Evolutionary conservation across 371 early-diverging fungal species (phyloP).

Genomic region (Capillidium rhysosporum): DNA sequence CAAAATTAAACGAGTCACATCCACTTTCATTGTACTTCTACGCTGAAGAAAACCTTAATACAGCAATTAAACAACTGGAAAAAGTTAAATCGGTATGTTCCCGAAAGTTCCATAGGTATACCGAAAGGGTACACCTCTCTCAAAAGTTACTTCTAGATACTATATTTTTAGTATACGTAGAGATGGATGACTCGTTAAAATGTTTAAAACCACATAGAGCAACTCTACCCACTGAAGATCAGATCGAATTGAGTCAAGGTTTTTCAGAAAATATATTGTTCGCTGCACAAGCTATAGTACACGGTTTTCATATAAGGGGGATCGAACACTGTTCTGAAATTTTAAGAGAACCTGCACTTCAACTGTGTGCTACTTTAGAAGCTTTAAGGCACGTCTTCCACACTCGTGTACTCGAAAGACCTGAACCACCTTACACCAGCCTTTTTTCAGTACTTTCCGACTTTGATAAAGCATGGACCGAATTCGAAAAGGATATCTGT

Average conservation of each 20-base stretch:
- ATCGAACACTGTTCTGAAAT: slow-evolving; percentile 3
- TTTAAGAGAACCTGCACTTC: slow-evolving; percentile 1
- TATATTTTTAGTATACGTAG: slow-evolving; percentile 1
- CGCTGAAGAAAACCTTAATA: slow-evolving; percentile 3
- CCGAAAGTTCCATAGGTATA: not conserved
- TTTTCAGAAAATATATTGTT: slow-evolving; percentile 5
- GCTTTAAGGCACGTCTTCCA: slow-evolving; percentile 3
- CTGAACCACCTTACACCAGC: slow-evolving; percentile 3
- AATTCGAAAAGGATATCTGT: slow-evolving; percentile 2
- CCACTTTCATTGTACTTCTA: slow-evolving; percentile 1
- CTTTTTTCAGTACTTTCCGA: slow-evolving; percentile 1
- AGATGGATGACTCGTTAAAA: slow-evolving; percentile 2
- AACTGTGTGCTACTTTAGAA: slow-evolving; percentile 3
- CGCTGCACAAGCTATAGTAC: slow-evolving; percentile 4
- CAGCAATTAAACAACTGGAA: not conserved
- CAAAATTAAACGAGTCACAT: not conserved
- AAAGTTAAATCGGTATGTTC: not conserved
- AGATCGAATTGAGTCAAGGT: not conserved
- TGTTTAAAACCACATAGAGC: not conserved
- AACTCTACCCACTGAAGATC: slow-evolving; percentile 1
- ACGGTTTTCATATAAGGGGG: slow-evolving; percentile 5
- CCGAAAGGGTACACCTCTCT: not conserved
- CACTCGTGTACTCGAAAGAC: not conserved
- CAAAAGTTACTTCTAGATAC: slow-evolving; percentile 2
- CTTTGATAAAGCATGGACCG: slow-evolving; percentile 5